Evolutionary conservation across 2,329 filamentous ascomycete genomes (phyloP), one percentile per base, ranked within the genome.

Genomic region (Fusarium tupiense): DNA sequence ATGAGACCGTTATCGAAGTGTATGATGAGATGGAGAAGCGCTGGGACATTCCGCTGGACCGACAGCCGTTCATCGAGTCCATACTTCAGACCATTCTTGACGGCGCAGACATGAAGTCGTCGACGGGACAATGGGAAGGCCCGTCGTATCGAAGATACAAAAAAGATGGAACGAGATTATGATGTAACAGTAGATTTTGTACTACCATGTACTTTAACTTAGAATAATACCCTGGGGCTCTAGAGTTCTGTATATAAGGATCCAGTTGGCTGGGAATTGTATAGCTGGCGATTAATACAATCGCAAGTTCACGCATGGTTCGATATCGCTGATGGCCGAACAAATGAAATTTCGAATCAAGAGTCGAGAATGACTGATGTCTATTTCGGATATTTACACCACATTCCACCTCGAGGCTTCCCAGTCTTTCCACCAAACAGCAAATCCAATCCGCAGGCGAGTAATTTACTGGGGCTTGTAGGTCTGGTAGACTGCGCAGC

Each of bases 1-100:
- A 81, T 29, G 84, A 88, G 17, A 83, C 85, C 38, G 86, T 91
- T 53, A 69, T 90, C 67, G 83, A 86, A 47, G 87, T 89, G 8
- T 94, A 88, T 76, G 84, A 86, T 31, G 80, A 82, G 31, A 78
- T 91, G 64, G 84, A 82, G 41, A 74, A 80, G 46, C 83, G 87
- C 41, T 91, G 88, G 87, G 77, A 84, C 22, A 80, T 87, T 46
- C 79, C 81, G 6, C 62, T 79, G 20, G 80, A 81, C 11, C 84
- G 85, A 26, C 79, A 83, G 47, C 80, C 84, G 35, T 88, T 88
- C 59, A 84, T 89, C 82, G 79, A 87, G 26, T 80, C 82, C 17
- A 82, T 88, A 52, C 76, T 88, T 46, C 81, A 86, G 47, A 83
- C 80, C 37, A 81, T 88, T 37, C 77, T 88, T 52, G 77, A 79